Base-by-base conservation (phyloP, 2,329 filamentous ascomycete genomes). In the Fusarium sp. region DNA sequence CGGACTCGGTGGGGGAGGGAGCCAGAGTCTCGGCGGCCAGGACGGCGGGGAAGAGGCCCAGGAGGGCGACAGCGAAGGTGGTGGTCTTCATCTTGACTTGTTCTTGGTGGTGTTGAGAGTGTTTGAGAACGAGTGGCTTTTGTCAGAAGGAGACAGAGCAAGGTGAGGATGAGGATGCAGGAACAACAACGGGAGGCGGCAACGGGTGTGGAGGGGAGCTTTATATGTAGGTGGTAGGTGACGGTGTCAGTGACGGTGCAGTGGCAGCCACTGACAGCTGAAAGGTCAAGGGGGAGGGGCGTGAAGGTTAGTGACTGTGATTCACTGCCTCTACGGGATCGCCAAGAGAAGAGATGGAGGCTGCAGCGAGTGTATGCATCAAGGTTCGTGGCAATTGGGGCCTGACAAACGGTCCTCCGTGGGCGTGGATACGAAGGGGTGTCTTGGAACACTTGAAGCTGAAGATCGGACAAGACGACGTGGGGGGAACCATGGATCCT, bases 71-170 rank as follows among this genome's bases (percentile, higher is more conserved):
- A 2, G 76, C 70, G 45, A 79, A 72, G 30, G 75, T 32, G 4
- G 70, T 54, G 37, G 77, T 72, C 68, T 79, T 79, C 77, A 79
- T 79, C 52, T 73, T 79, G 68, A 68, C 30, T 59, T 57, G 37
- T 63, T 30, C 50, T 38, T 12, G 47, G 25, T 37, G 40, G 27
- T 22, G 20, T 66, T 38, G 54, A 17, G 17, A 33, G 5, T 52
- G 66, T 47, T 70, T 38, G 47, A n/a, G 30, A 71, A 63, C 64
- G 66, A 68, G 66, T 64, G 61, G 63, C 40, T 61, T 22, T 20
- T 45, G 27, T 57, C 33, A 45, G 25, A 43, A 17, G 17, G 30
- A n/a, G 54, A 43, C 17, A 58, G 38, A 58, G 38, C 17, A 22
- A n/a, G n/a, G 52, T 50, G 43, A 64, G 64, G 69, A 57, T 52